phyloP scores from a whole-genome alignment of 2,329 filamentous ascomycete genomes.

The Proliferodiscus dingleyae region DNA sequence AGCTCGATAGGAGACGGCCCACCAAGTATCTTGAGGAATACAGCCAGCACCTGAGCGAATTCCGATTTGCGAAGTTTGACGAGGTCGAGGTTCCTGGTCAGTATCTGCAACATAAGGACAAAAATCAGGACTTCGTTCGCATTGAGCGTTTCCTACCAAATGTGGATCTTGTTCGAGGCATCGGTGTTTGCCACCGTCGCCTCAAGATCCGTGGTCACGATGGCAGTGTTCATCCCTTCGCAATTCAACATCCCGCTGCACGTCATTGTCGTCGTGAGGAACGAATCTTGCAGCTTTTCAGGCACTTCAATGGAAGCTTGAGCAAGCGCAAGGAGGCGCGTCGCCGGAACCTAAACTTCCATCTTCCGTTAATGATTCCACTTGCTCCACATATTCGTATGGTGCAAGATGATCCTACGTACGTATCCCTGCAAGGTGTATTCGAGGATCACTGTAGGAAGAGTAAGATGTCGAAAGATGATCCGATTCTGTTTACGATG shows the following conservation, averaged over 20 bases:
- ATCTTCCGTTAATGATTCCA: slow-evolving; percentile 91
- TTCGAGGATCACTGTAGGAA: slow-evolving; percentile 95
- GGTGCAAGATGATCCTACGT: slow-evolving; percentile 91
- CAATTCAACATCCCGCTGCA: slow-evolving; percentile 91
- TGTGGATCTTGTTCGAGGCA: slow-evolving; percentile 85
- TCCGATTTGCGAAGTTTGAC: slow-evolving; percentile 96
- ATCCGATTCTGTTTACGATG: slow-evolving; percentile 91
- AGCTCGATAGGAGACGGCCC: slow-evolving; percentile 70
- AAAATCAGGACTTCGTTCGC: slow-evolving; percentile 96
- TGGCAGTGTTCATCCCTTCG: slow-evolving; percentile 93
- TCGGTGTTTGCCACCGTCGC: slow-evolving; percentile 85
- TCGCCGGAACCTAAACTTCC: slow-evolving; percentile 90
- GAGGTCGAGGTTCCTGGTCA: slow-evolving; percentile 97
- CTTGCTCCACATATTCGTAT: slow-evolving; percentile 91
- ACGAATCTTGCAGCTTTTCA: slow-evolving; percentile 90
- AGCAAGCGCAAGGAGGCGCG: slow-evolving; percentile 92
- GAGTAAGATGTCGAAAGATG: slow-evolving; percentile 85
- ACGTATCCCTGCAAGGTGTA: slow-evolving; percentile 88
- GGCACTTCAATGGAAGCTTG: slow-evolving; percentile 91
- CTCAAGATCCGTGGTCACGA: slow-evolving; percentile 97
- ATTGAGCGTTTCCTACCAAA: slow-evolving; percentile 96
- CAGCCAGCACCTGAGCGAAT: slow-evolving; percentile 90
- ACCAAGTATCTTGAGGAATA: slow-evolving; percentile 63
- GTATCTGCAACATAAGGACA: slow-evolving; percentile 95
- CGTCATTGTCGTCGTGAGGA: slow-evolving; percentile 91